phyloP scores from a whole-genome alignment of 2,329 filamentous ascomycete genomes.

The Hypoxylon sp. region DNA sequence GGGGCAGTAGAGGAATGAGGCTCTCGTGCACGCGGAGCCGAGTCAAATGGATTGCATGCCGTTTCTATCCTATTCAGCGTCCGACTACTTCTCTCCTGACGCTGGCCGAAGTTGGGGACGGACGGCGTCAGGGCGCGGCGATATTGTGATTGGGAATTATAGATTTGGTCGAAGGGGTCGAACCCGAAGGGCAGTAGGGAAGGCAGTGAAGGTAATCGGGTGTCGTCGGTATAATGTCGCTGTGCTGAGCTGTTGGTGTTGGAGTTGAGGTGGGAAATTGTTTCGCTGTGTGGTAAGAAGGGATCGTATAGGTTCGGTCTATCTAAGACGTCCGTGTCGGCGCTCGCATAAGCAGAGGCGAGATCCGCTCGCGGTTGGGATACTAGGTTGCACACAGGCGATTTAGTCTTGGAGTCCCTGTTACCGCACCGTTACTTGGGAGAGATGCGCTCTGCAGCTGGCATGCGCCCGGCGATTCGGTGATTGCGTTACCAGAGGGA shows the following conservation, averaged over 20 bases:
- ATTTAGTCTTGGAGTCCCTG: constrained; percentile 15
- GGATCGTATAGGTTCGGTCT: constrained; percentile 1
- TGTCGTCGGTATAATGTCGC: constrained; percentile 1
- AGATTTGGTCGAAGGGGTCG: constrained; percentile 5
- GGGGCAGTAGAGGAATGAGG: constrained; percentile 10
- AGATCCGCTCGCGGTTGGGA: constrained; percentile 19
- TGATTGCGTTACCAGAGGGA: background rate
- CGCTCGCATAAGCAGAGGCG: constrained; percentile 13
- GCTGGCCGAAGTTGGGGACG: background rate
- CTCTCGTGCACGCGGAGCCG: background rate
- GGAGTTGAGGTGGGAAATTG: background rate
- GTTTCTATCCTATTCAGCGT: background rate
- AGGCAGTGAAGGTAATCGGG: constrained; percentile 18
- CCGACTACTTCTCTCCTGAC: constrained; percentile 3
- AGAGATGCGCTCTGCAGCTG: background rate
- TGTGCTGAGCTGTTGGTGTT: background rate
- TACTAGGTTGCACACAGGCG: constrained; percentile 20
- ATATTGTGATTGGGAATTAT: background rate
- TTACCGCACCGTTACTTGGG: background rate
- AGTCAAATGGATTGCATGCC: constrained; percentile 2
- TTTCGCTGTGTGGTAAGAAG: background rate
- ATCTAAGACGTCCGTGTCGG: constrained; percentile 2
- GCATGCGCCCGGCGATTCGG: background rate
- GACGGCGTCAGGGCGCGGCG: background rate
- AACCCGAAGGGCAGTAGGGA: constrained; percentile 1